Evolutionary conservation across 257 asterid species (phyloP).

Genomic region (Fraxinus anomala): DNA sequence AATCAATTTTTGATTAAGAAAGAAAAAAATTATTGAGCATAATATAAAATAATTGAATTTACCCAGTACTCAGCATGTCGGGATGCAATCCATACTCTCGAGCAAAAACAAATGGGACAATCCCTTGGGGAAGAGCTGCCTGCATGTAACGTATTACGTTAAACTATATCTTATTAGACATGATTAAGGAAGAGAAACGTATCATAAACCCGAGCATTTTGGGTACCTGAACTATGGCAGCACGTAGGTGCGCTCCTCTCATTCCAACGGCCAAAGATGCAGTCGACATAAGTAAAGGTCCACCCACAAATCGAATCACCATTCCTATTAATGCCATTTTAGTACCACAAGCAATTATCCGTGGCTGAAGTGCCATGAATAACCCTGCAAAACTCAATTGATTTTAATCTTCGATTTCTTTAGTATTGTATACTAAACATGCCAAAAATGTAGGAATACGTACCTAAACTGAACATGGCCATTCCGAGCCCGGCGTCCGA

Average conservation of each 20-base stretch:
- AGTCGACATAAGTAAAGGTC: constrained; percentile 63
- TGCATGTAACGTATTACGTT: constrained; percentile 9
- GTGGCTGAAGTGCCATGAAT: constrained; percentile 79
- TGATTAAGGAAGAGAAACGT: neutral
- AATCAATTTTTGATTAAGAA: neutral
- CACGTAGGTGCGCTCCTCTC: constrained; percentile 45
- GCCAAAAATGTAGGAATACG: neutral
- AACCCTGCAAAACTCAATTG: constrained; percentile 35
- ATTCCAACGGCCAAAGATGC: constrained; percentile 65
- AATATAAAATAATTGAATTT: constrained; percentile 5
- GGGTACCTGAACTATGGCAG: constrained; percentile 70
- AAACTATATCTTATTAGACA: neutral
- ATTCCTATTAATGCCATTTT: constrained; percentile 61
- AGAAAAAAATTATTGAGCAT: neutral
- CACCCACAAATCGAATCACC: constrained; percentile 59
- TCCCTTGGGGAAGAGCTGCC: constrained; percentile 79
- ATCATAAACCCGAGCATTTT: neutral
- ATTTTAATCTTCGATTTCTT: neutral
- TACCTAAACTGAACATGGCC: constrained; percentile 84
- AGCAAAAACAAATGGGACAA: constrained; percentile 70
- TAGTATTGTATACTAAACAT: no score
- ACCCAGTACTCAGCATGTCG: constrained; percentile 69
- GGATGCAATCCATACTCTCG: constrained; percentile 69
- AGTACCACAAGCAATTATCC: constrained; percentile 64
- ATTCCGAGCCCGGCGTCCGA: constrained; percentile 84